Percentiles rank a stretch among this genome's conserved stretches.
phyloP scores from a whole-genome alignment of 768 basidiomycete genomes.

The Lactarius trivialis region DNA sequence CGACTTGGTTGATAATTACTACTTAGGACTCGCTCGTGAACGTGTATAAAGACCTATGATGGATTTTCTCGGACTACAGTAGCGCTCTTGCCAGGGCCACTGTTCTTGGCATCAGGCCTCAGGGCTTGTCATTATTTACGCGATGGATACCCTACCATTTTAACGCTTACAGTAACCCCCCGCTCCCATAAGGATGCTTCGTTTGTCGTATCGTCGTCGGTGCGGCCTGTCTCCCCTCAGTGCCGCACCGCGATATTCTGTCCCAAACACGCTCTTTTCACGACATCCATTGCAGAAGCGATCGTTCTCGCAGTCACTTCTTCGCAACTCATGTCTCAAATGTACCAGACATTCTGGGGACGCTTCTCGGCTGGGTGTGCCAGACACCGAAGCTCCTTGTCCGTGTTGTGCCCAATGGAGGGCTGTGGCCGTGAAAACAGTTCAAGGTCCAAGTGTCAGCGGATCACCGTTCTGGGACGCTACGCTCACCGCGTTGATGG shows the following conservation, averaged over 20 bases:
- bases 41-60: too few species aligned
- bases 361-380: neutral
- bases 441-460: neutral
- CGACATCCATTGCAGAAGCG: neutral
- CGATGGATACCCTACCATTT: neutral
- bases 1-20: neutral
- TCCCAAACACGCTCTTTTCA: neutral
- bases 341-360: neutral
- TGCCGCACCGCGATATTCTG: neutral
- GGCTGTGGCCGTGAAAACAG: neutral
- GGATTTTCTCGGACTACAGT: neutral
- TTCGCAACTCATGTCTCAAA: neutral
- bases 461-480: conserved; percentile 22
- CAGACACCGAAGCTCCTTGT: neutral
- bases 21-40: neutral
- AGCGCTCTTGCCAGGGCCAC: neutral
- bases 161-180: neutral
- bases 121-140: too few species aligned
- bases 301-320: neutral
- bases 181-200: neutral
- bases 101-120: too few species aligned
- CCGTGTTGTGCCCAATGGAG: neutral
- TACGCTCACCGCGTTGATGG: conserved; percentile 18
- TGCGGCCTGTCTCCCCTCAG: neutral
- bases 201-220: conserved; percentile 5